Conservation (phyloP, 768 basidiomycete species). For the Mycena filopes region DNA sequence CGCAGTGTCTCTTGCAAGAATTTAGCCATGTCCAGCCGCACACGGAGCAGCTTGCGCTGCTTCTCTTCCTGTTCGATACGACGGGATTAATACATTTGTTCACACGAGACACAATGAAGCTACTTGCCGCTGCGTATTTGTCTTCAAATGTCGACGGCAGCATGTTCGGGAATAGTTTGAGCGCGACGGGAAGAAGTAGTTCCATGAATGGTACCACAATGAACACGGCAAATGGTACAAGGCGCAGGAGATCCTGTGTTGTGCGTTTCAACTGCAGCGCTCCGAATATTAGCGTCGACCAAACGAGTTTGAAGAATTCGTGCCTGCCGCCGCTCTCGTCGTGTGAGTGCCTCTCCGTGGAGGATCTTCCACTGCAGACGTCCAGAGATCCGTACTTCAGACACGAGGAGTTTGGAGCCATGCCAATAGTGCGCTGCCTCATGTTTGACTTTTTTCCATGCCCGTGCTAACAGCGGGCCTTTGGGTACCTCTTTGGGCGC, state of each 20-base stretch:
- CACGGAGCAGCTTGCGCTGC: constrained; percentile 92
- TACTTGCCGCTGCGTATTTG: constrained; percentile 86
- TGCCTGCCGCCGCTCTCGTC: constrained; percentile 94
- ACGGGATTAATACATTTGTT: neutral
- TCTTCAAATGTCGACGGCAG: constrained; percentile 98
- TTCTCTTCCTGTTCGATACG: constrained; percentile 87
- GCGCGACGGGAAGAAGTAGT: constrained; percentile 91
- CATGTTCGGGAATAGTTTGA: constrained; percentile 99
- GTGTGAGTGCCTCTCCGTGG: constrained; percentile 89
- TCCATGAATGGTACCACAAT: constrained; percentile 99
- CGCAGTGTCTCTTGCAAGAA: constrained; percentile 98
- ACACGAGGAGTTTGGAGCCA: constrained; percentile 91
- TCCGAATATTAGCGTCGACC: constrained; percentile 19
- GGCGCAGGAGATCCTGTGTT: constrained; percentile 90
- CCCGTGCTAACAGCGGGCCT: constrained; percentile 63
- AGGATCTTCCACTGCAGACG: constrained; percentile 93
- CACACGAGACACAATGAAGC: neutral
- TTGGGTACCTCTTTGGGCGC: constrained; percentile 54
- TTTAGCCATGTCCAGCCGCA: constrained; percentile 98
- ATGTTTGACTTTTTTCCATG: constrained; percentile 95
- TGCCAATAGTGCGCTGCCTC: constrained; percentile 98
- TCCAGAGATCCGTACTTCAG: constrained; percentile 91
- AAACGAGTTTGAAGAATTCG: constrained; percentile 24
- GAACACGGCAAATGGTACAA: constrained; percentile 96
- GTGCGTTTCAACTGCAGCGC: constrained; percentile 83